phyloP scores from a whole-genome alignment of 768 basidiomycete genomes.

The Cystofilobasidium macerans region DNA sequence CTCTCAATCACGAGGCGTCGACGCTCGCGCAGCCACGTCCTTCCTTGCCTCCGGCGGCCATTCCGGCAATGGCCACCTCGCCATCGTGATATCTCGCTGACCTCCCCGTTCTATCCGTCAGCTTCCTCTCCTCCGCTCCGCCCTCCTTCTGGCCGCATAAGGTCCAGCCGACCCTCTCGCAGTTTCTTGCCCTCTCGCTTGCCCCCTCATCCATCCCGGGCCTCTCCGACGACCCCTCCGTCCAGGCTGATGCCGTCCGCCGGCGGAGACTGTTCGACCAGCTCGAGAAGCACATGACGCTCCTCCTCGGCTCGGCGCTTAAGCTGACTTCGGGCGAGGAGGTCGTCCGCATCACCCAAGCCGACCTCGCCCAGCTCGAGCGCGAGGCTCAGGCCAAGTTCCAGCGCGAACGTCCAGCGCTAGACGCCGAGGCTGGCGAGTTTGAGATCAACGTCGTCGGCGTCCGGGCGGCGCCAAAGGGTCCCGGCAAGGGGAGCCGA shows the following conservation, averaged over 20 bases:
- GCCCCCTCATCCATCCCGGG: conserved; percentile 47
- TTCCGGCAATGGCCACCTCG: too few relatives aligned
- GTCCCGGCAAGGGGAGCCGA: background rate
- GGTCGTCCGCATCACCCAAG: conserved; percentile 76
- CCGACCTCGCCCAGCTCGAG: conserved; percentile 70
- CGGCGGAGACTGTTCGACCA: conserved; percentile 61
- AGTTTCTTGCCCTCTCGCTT: conserved; percentile 63
- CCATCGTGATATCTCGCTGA: background rate
- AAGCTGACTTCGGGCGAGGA: conserved; percentile 66
- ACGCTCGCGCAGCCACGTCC: too few relatives aligned
- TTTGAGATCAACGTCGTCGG: conserved; percentile 90
- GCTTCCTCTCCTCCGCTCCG: conserved; percentile 75
- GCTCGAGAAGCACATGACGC: conserved; percentile 68
- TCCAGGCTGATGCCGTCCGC: conserved; percentile 39
- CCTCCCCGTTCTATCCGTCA: background rate
- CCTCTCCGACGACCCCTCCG: conserved; percentile 29
- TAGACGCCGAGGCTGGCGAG: conserved; percentile 35
- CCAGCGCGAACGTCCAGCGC: conserved; percentile 35
- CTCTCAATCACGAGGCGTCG: too few relatives aligned
- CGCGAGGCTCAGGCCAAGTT: conserved; percentile 48
- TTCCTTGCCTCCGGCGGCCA: too few relatives aligned
- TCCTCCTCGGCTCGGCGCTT: conserved; percentile 69
- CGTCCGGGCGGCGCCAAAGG: conserved; percentile 75
- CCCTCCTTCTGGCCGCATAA: conserved; percentile 87
- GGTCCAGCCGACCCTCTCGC: conserved; percentile 84